Percentiles rank a stretch among this genome's conserved stretches.
Evolutionary conservation across 2,329 filamentous ascomycete genomes (phyloP).

Genomic region (Beauveria sp.): DNA sequence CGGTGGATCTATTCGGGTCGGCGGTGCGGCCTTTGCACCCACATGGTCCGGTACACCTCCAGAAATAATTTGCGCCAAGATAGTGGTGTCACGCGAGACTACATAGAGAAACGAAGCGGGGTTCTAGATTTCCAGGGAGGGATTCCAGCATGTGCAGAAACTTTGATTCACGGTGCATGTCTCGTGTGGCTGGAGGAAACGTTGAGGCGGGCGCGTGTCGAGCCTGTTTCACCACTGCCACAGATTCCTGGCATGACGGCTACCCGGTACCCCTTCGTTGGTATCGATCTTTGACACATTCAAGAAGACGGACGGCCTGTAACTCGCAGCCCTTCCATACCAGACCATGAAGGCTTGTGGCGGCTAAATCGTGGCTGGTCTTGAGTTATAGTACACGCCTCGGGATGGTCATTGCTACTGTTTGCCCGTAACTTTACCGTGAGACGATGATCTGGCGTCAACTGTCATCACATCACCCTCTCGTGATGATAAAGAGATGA

Average conservation of each 20-base stretch:
- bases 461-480: too few relatives aligned
- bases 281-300: background rate
- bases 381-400: too few relatives aligned
- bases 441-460: too few relatives aligned
- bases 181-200: background rate
- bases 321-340: background rate
- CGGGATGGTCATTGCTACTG: too few relatives aligned
- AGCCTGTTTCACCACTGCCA: conserved; percentile 2
- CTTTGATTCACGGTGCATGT: background rate
- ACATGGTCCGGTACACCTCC: background rate
- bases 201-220: background rate
- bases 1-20: background rate
- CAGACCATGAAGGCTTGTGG: too few relatives aligned
- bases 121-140: background rate
- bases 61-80: background rate
- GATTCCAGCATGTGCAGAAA: background rate
- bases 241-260: background rate
- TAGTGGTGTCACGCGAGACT: background rate
- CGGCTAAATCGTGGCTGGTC: too few relatives aligned
- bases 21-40: background rate
- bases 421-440: too few relatives aligned
- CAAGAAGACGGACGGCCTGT: background rate
- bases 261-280: background rate
- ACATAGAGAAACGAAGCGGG: background rate
- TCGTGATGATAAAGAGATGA: too few relatives aligned